Evolutionary conservation across 257 asterid species (phyloP), one percentile per base, ranked within the genome.

Genomic region (Fraxinus cuspidata): DNA sequence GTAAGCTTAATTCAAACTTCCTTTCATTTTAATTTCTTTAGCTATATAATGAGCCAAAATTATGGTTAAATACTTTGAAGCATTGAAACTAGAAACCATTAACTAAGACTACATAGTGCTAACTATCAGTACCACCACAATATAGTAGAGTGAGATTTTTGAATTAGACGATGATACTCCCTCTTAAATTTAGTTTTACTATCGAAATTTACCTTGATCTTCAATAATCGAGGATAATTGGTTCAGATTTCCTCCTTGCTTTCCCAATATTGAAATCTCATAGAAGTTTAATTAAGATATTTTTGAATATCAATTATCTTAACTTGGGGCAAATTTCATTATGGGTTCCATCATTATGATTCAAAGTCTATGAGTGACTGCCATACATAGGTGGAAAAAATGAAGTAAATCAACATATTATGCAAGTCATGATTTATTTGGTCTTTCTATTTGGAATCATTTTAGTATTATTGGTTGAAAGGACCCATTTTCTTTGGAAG

Each of bases 401-500:
- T 21, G 13, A 58, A 19, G 9, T 21, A 21, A 21, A 58, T 58
- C 27, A 21, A 58, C 5, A 60, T 23, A 60, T 3, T 7, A 60
- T 60, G 32, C 16, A 60, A 63, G 69, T 25, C 69, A 27, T 23
- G 35, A 63, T 63, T 25, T 27, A 23, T 23, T 63, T 63, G 69
- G 69, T 42, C 63, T 68, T 68, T 68, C 74, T 37, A 32, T 47
- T 77, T 77, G 80, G 74, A 77, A 49, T 21, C 37, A 32, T 32
- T 65, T 9, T 44, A 15, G 23, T 47, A 75, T 75, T 65, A 47
- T 11, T 29, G 2, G 73, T 75, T 63, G 34, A 63, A 35, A 65
- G 68, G 80, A 15, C 73, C 77, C 51, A 21, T n/a, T 31, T 71
- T 71, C n/a, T 11, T 2, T n/a, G 29, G 66, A 58, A 19, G 28